Conservation (phyloP, 108 stramenopile species). For the Cyclotella atomus region DNA sequence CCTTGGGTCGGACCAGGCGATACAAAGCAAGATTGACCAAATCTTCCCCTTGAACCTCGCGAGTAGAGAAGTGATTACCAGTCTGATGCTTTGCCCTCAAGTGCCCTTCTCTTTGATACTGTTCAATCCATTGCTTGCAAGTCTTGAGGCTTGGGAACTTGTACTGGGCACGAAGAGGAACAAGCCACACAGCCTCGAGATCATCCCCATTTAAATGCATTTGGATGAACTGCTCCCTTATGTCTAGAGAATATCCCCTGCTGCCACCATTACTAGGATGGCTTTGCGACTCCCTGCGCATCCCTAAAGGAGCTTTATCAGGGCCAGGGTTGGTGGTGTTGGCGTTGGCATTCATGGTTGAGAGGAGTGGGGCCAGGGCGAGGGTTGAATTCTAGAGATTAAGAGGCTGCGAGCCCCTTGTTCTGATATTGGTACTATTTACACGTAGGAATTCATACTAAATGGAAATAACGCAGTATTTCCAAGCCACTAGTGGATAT, state of each 20-base stretch:
- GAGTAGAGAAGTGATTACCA: constrained; percentile 7
- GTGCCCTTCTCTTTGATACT: not conserved
- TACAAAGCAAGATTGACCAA: constrained; percentile 24
- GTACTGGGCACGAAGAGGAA: not conserved
- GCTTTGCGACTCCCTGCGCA: not conserved
- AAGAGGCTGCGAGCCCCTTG: not conserved
- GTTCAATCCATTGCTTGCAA: constrained; percentile 21
- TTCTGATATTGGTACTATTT: not conserved
- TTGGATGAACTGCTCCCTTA: not conserved
- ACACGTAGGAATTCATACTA: not conserved
- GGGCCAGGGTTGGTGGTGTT: not conserved
- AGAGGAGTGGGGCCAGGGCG: not conserved
- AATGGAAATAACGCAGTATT: no score
- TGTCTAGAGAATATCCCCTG: not conserved
- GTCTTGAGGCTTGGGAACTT: constrained; percentile 9
- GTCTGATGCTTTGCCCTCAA: not conserved
- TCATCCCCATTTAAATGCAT: not conserved
- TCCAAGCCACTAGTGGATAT: not conserved
- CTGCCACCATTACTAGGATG: constrained; percentile 1
- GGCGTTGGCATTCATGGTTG: not conserved
- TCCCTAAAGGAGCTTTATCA: not conserved
- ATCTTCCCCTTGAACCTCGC: constrained; percentile 24
- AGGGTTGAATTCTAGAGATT: not conserved
- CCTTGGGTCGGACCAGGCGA: constrained; percentile 18
- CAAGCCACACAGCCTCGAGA: not conserved